Conservation (phyloP, 2,329 filamentous ascomycete species). For the Arthrobotrys megalospora region DNA sequence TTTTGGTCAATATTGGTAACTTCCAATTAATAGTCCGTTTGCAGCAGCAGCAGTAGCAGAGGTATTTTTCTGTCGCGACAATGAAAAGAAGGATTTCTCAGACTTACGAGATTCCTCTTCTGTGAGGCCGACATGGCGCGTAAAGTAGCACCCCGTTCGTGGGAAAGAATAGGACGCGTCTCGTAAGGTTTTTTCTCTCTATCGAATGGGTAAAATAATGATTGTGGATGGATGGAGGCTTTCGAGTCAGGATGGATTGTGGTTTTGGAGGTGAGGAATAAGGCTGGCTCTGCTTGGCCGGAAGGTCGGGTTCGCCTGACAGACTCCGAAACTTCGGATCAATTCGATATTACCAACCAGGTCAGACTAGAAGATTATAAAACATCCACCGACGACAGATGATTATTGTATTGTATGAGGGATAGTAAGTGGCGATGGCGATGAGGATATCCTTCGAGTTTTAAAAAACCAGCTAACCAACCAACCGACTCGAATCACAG, state of each 20-base stretch:
- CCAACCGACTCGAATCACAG: too few relatives aligned
- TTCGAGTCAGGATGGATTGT: constrained; percentile 1
- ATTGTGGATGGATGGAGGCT: too few relatives aligned
- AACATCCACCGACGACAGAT: too few relatives aligned
- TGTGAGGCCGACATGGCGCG: constrained; percentile 59
- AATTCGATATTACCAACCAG: not conserved
- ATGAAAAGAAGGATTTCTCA: not conserved
- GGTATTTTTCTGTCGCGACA: not conserved
- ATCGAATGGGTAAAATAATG: constrained; percentile 9
- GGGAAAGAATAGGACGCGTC: constrained; percentile 42
- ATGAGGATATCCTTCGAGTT: not conserved
- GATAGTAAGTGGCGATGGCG: not conserved
- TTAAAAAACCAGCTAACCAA: too few relatives aligned
- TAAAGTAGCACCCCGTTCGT: constrained; percentile 31
- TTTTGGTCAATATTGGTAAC: too few relatives aligned
- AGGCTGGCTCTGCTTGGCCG: not conserved
- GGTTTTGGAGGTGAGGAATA: not conserved
- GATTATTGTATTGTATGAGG: too few relatives aligned
- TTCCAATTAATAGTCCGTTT: constrained; percentile 2
- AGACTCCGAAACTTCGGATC: not conserved
- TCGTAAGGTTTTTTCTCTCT: not conserved
- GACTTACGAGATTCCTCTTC: constrained; percentile 58
- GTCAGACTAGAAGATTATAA: too few relatives aligned
- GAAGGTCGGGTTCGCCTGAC: not conserved
- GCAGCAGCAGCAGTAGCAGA: too few relatives aligned